These are phyloP conservation scores for Scheffersomyces illinoinensis DNA, from an alignment of 1,139 yeast species.

Conservation along the genomic window DNA sequence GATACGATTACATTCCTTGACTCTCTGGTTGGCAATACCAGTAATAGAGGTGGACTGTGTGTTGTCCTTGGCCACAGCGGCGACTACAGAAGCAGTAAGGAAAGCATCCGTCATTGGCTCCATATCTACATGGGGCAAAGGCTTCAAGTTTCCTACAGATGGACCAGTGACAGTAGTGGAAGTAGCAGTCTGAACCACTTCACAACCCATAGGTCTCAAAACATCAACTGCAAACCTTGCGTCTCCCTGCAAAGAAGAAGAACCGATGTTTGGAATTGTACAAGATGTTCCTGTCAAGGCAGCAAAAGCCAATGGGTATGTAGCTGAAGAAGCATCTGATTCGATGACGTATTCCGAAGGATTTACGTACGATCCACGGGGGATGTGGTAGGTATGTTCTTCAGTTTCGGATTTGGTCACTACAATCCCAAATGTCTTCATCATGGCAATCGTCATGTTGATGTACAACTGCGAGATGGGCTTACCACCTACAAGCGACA, in stretches of 20 bases:
- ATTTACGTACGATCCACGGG: slow-evolving; percentile 74
- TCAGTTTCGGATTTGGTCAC: slow-evolving; percentile 75
- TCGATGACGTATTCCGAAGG: slow-evolving; percentile 88
- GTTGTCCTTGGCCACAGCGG: slow-evolving; percentile 72
- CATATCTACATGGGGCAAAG: slow-evolving; percentile 84
- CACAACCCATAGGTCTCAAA: slow-evolving; percentile 92
- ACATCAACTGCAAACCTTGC: slow-evolving; percentile 96
- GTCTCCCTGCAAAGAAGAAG: slow-evolving; percentile 91
- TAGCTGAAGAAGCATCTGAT: slow-evolving; percentile 98
- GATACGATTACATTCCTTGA: slow-evolving; percentile 94
- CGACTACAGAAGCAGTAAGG: slow-evolving; percentile 93
- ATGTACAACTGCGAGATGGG: slow-evolving; percentile 95
- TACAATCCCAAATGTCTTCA: slow-evolving; percentile 82
- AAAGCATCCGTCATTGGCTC: slow-evolving; percentile 99
- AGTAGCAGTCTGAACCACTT: slow-evolving; percentile 74
- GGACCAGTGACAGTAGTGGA: slow-evolving; percentile 95
- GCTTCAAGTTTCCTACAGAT: slow-evolving; percentile 62
- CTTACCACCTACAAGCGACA: slow-evolving; percentile 90
- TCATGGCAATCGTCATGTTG: slow-evolving; percentile 96
- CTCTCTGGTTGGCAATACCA: slow-evolving; percentile 98
- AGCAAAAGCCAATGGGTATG: slow-evolving; percentile 96
- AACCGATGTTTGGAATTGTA: slow-evolving; percentile 93
- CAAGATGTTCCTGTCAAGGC: slow-evolving; percentile 96
- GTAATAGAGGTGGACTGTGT: slow-evolving; percentile 70
- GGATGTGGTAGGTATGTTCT: slow-evolving; percentile 85